These are phyloP conservation scores for Citeromyces hawaiiensis DNA, from an alignment of 1,139 yeast genomes.

Conservation along the genomic window DNA sequence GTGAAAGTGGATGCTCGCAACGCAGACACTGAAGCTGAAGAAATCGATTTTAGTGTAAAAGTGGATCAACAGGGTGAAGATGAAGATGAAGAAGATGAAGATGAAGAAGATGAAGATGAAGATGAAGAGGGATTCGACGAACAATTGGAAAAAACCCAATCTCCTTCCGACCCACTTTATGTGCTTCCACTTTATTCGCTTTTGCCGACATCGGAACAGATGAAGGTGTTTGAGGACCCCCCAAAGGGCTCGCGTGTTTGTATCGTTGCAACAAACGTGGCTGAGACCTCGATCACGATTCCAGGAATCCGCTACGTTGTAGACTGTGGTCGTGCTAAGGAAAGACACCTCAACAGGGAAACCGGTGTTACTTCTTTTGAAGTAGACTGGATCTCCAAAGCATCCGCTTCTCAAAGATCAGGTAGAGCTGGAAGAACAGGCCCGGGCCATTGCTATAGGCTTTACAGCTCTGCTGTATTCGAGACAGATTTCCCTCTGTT, in stretches of 20 bases:
- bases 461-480: constrained; percentile 90
- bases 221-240: constrained; percentile 81
- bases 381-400: constrained; percentile 87
- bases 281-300: constrained; percentile 93
- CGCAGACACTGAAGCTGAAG: constrained; percentile 76
- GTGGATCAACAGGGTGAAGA: constrained; percentile 20
- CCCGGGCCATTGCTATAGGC: constrained; percentile 92
- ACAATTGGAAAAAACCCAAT: constrained; percentile 58
- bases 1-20: constrained; percentile 44
- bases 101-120: constrained; percentile 31
- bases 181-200: constrained; percentile 88
- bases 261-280: constrained; percentile 94
- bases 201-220: constrained; percentile 85
- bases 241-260: constrained; percentile 81
- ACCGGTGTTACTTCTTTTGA: constrained; percentile 91
- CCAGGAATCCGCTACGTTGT: constrained; percentile 94
- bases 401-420: constrained; percentile 89
- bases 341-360: constrained; percentile 66
- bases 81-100: constrained; percentile 12
- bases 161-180: constrained; percentile 69
- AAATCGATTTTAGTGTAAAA: constrained; percentile 64
- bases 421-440: constrained; percentile 99
- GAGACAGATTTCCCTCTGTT: constrained; percentile 79
- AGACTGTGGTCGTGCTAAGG: constrained; percentile 91
- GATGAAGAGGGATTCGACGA: constrained; percentile 94